Evolutionary conservation across 768 basidiomycete species (phyloP), one percentile per base, ranked within the genome.

Genomic region (Nidula microcarpa): DNA sequence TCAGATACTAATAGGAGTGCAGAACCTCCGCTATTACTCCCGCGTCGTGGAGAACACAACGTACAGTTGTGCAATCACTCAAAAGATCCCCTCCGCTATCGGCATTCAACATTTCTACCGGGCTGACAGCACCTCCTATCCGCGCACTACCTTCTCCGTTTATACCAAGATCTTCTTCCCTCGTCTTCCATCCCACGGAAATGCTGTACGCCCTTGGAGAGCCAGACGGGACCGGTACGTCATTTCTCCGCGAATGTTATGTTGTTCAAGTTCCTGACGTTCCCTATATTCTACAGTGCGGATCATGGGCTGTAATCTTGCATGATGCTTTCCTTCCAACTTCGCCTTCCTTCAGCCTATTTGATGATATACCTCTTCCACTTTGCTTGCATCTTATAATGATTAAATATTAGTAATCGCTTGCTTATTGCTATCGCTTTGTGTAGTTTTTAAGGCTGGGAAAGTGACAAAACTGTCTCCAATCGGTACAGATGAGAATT

Each of bases 151-250:
- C 82, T 6, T 84, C 82, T 23, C 72, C 81, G 7, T 86, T 76
- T 62, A 84, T 86, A 52, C 83, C 84, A 43, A 73, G 84, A 56
- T 72, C 70, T 53, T 85, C 81, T 43, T 85, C 87, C 33, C 70
- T 93, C 48, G 74, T 78, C 1, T 94, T 94, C 77, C 92, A 94
- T 64, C 91, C 92, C 10, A 77, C 82, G 56, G 89, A 94, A 67
- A 93, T 94, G 92, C 65, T 94, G 57, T 89, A 84, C 60, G 88
- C 82, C 14, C 65, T 86, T 13, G 90, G 90, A 7, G 80, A 81
- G 43, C 79, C 86, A 48, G 90, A 93, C 65, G 90, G 91, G 13
- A 76, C 72, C 54, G 75, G 81, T 82, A 60, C 55, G 77, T 57
- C 33, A 6, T 50, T 23, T 23, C 23, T 23, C 23, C 23, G 13